A percentile compares a stretch with the other conserved stretches of the same genome.
Conservation (phyloP, 805 yeast genomes). For the Kodamaea kaohsiungensis region DNA sequence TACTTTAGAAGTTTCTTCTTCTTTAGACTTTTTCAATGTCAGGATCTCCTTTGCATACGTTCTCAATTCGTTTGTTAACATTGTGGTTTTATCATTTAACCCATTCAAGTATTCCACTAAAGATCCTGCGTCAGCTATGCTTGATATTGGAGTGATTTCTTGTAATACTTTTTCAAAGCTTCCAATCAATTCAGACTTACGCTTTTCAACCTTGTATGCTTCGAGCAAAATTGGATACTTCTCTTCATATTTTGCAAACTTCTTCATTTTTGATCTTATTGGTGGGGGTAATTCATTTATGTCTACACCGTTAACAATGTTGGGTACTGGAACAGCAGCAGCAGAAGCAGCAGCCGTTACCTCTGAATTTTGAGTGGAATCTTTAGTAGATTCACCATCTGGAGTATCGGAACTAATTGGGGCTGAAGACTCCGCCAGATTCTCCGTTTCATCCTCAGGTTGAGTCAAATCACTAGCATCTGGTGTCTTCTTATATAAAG, state of each 20-base stretch:
- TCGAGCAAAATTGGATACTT: constrained; percentile 83
- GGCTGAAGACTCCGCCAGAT: neutral
- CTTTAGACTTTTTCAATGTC: constrained; percentile 7
- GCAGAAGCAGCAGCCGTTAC: neutral
- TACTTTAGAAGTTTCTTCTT: neutral
- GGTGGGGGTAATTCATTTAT: constrained; percentile 54
- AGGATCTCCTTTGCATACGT: constrained; percentile 37
- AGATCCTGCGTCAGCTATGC: constrained; percentile 69
- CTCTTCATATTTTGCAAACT: constrained; percentile 83
- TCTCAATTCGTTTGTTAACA: constrained; percentile 68
- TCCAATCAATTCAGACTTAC: constrained; percentile 57
- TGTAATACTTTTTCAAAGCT: constrained; percentile 67
- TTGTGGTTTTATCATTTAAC: constrained; percentile 55
- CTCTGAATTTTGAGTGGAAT: neutral
- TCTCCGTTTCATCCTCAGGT: constrained; percentile 42
- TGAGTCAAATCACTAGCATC: constrained; percentile 45
- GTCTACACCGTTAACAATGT: constrained; percentile 3
- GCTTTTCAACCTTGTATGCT: constrained; percentile 83
- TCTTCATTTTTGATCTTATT: constrained; percentile 62
- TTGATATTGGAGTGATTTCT: constrained; percentile 79
- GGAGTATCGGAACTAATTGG: constrained; percentile 11
- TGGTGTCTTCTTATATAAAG: constrained; percentile 48
- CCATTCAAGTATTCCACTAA: constrained; percentile 70
- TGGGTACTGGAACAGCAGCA: no score
- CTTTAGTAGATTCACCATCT: neutral